These are phyloP conservation scores for Diplodia scrobiculata DNA, from an alignment of 2,329 filamentous ascomycete genomes.

Conservation along the genomic window DNA sequence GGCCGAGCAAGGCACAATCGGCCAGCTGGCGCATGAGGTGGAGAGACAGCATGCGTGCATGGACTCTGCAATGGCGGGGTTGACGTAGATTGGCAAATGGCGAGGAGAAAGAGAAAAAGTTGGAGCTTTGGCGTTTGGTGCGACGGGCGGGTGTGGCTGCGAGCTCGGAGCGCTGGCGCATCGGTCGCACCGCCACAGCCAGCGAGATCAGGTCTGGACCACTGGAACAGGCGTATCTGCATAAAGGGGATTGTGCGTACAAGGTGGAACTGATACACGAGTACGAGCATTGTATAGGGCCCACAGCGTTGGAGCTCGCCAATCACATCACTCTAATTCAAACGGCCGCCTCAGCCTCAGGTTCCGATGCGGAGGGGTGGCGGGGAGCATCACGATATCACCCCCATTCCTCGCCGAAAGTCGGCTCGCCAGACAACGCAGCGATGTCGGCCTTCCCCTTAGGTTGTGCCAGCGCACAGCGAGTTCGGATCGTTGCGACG, in stretches of 20 bases:
- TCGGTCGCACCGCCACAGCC: conserved; percentile 19
- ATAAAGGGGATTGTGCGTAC: background rate
- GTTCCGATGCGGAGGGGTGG: background rate
- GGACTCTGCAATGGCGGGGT: background rate
- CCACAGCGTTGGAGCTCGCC: background rate
- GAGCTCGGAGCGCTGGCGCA: conserved; percentile 21
- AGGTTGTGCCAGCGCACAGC: conserved; percentile 2
- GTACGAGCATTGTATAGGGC: background rate
- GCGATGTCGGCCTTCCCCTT: conserved; percentile 17
- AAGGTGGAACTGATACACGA: too few species aligned
- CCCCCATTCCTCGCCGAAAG: conserved; percentile 15
- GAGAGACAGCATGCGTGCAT: conserved; percentile 41
- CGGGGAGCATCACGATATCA: conserved; percentile 6
- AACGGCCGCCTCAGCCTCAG: background rate
- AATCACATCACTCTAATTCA: background rate
- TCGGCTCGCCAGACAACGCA: conserved; percentile 4
- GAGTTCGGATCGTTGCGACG: conserved; percentile 22
- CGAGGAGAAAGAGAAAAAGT: background rate
- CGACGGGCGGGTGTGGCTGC: conserved; percentile 9
- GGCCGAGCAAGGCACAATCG: conserved; percentile 39
- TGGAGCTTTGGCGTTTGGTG: background rate
- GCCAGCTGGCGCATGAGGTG: conserved; percentile 43
- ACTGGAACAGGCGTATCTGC: background rate
- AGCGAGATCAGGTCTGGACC: background rate
- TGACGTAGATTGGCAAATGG: background rate